Base-by-base conservation (phyloP, 805 yeast species). In the Schizosaccharomyces japonicus region DNA sequence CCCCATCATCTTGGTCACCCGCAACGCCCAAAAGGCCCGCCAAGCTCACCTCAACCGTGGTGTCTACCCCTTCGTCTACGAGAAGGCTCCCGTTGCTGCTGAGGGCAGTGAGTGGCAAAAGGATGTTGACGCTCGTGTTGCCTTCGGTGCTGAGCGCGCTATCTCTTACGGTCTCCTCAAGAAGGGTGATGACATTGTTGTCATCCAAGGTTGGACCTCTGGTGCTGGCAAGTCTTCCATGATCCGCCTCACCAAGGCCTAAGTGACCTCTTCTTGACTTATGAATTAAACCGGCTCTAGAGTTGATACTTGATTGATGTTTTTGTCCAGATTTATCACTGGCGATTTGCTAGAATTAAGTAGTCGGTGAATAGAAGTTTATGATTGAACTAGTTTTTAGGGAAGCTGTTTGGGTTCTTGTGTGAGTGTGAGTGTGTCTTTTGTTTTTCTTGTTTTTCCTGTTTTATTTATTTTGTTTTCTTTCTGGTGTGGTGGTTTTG, bases 151-250 rank as follows among this genome's bases (percentile, higher is more conserved):
- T 63, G 70, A 75, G 56, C 84, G 81, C 71, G 95, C 94, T 56
- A 71, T 78, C 59, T 78, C 73, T 54, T 75, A 85, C 59, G 93
- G 93, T 58, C 75, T 90, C 67, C 70, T 90, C 63, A 66, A 68
- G 58, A 77, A 75, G 66, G 94, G 94, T 66, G 95, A 84, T 65
- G 69, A 80, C 52, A 79, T 83, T 58, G 82, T 90, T 56, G 81
- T 94, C 62, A 80, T 90, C 66, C 98, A 90, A 74, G 98, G 98
- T 66, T 90, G 94, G 87, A 81, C 93, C 62, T 80, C 87, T 66
- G 96, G 96, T 70, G 73, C 83, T 56, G 98, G 98, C 63, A 95
- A 90, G 78, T 82, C 98, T 62, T 90, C 90, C 80, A 90, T 98
- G 54, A 74, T 90, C 66, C 87, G 96, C 73, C 40, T 34, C 23